Conservation (phyloP, 192 early-diverging fungal species). For the Tieghemiomyces parasiticus region DNA sequence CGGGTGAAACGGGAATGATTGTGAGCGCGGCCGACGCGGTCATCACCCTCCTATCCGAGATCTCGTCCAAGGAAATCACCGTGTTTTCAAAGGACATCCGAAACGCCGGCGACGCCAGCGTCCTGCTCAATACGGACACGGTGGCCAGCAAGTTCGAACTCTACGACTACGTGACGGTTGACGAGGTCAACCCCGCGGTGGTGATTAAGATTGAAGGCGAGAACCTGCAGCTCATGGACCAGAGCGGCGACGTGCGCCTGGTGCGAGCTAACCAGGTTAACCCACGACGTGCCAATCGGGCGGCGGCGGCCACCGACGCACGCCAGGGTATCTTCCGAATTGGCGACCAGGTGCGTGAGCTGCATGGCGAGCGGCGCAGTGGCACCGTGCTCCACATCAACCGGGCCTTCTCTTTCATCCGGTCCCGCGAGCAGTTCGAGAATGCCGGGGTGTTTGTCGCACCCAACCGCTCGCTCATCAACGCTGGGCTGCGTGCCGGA, state of each 20-base stretch:
- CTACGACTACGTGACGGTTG: conserved; percentile 75
- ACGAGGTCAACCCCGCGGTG: conserved; percentile 57
- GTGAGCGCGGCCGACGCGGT: conserved; percentile 67
- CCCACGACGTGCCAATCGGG: conserved; percentile 31
- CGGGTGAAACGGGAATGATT: conserved; percentile 79
- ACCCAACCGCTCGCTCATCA: conserved; percentile 43
- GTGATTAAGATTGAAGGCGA: conserved; percentile 70
- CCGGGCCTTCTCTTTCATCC: conserved; percentile 65
- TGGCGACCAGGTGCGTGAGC: conserved; percentile 64
- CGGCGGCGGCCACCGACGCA: conserved; percentile 23
- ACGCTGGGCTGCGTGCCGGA: conserved; percentile 26
- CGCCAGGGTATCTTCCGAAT: conserved; percentile 29
- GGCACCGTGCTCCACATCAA: conserved; percentile 74
- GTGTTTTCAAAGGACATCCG: conserved; percentile 86
- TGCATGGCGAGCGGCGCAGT: conserved; percentile 39
- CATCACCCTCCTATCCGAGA: conserved; percentile 62
- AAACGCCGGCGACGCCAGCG: conserved; percentile 51
- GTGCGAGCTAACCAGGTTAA: conserved; percentile 55
- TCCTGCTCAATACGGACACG: conserved; percentile 20
- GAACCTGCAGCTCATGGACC: conserved; percentile 60
- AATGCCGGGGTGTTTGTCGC: conserved; percentile 65
- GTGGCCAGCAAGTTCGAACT: conserved; percentile 62
- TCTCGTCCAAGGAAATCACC: conserved; percentile 52
- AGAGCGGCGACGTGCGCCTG: conserved; percentile 45
- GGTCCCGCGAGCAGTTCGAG: conserved; percentile 53